phyloP scores from a whole-genome alignment of 2,329 filamentous ascomycete genomes.

The Fusarium newnesense region DNA sequence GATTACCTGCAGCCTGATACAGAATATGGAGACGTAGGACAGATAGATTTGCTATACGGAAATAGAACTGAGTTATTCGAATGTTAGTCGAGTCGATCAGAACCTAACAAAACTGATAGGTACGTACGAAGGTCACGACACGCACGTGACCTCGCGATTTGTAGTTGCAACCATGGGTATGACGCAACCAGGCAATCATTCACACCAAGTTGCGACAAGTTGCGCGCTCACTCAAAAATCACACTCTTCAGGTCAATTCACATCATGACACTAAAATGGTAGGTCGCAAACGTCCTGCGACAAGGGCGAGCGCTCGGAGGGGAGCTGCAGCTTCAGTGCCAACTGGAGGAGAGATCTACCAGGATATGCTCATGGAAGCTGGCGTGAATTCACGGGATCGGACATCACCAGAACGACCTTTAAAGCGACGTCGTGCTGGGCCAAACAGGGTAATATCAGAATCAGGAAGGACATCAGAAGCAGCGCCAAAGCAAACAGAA shows the following conservation, averaged over 20 bases:
- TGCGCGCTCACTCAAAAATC: conserved; percentile 1
- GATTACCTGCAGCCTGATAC: neutral
- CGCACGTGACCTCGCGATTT: conserved; percentile 35
- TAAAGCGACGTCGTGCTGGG: conserved; percentile 51
- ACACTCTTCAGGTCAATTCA: neutral
- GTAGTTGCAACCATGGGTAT: conserved; percentile 19
- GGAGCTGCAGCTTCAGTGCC: conserved; percentile 21
- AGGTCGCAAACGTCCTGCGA: conserved; percentile 44
- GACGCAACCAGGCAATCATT: conserved; percentile 41
- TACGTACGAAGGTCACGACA: neutral
- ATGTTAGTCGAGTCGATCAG: neutral
- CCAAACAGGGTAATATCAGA: conserved; percentile 7
- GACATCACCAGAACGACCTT: conserved; percentile 51
- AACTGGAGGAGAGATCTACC: conserved; percentile 55
- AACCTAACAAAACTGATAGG: neutral
- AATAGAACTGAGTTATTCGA: neutral
- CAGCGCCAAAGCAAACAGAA: neutral
- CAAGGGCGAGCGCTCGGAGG: conserved; percentile 37
- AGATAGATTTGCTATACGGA: neutral
- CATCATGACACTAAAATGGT: conserved; percentile 44
- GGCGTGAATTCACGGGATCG: conserved; percentile 48
- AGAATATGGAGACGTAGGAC: neutral
- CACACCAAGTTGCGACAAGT: conserved; percentile 22
- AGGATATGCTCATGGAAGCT: conserved; percentile 61
- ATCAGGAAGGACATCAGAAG: neutral